These are phyloP conservation scores for Fusarium stilboides DNA, from an alignment of 2,329 filamentous ascomycete species.

Conservation along the genomic window DNA sequence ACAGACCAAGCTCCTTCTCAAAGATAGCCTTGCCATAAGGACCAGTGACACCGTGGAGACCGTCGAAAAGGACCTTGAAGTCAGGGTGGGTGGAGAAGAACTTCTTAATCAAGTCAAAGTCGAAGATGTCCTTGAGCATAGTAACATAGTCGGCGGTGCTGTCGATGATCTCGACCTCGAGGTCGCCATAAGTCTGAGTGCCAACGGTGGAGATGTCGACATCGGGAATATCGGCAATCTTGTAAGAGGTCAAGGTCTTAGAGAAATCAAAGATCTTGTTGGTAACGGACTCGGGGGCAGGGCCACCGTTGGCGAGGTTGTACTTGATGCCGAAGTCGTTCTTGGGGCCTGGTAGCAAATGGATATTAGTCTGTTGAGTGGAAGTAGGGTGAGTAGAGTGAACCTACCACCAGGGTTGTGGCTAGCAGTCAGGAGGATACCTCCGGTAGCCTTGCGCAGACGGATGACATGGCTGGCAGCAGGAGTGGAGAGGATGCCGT, in stretches of 20 bases:
- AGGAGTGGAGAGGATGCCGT: constrained; percentile 96
- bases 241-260: constrained; percentile 92
- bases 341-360: constrained; percentile 75
- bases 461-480: constrained; percentile 97
- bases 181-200: constrained; percentile 83
- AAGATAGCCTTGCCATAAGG: constrained; percentile 97
- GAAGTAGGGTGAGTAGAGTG: neutral
- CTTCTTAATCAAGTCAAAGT: constrained; percentile 94
- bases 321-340: constrained; percentile 99
- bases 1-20: constrained; percentile 90
- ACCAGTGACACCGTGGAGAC: constrained; percentile 93
- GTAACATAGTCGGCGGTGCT: constrained; percentile 91
- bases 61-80: constrained; percentile 98
- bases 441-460: constrained; percentile 93
- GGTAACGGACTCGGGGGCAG: constrained; percentile 94
- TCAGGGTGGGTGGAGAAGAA: constrained; percentile 90
- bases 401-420: constrained; percentile 95
- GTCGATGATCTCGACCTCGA: constrained; percentile 97
- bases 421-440: constrained; percentile 95
- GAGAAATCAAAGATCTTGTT: constrained; percentile 97
- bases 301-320: constrained; percentile 96
- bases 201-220: constrained; percentile 89
- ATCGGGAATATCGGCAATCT: constrained; percentile 88
- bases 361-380: neutral
- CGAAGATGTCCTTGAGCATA: constrained; percentile 99